phyloP scores from a whole-genome alignment of 202 grass and related monocot genomes.

The Schoenoplectus tabernaemontani region DNA sequence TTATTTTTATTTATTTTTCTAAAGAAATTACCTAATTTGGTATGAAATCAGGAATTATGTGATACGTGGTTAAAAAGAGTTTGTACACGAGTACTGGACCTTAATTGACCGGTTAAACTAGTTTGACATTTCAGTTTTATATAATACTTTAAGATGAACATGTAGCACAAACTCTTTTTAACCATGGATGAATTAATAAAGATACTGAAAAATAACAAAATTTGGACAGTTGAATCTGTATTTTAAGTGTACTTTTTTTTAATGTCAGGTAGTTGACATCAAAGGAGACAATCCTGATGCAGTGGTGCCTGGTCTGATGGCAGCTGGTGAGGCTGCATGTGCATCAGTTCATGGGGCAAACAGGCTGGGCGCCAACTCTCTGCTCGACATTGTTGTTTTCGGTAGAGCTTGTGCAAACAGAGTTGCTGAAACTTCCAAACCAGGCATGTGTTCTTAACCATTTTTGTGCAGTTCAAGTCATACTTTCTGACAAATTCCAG shows the following conservation, averaged over 20 bases:
- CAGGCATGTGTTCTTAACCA: constrained; percentile 37
- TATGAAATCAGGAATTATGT: not conserved
- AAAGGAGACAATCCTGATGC: constrained; percentile 46
- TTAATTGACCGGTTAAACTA: not conserved
- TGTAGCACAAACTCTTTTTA: no score
- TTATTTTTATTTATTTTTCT: constrained; percentile 1
- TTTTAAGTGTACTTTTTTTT: not conserved
- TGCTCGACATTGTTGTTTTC: constrained; percentile 73
- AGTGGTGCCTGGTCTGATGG: constrained; percentile 48
- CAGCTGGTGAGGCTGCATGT: constrained; percentile 64
- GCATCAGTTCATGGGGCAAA: constrained; percentile 77
- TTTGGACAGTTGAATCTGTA: not conserved
- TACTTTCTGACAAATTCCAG: no score
- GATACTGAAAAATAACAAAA: not conserved
- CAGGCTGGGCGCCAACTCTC: constrained; percentile 68
- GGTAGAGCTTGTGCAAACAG: constrained; percentile 66
- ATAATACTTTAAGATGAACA: not conserved
- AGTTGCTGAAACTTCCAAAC: constrained; percentile 58
- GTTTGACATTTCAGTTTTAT: not conserved
- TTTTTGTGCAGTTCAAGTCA: no score
- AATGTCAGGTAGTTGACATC: constrained; percentile 50
- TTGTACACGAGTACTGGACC: not conserved
- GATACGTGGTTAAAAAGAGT: not conserved
- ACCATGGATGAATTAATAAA: no score
- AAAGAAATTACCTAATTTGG: not conserved